Evolutionary conservation across 805 yeast genomes (phyloP).

Genomic region (Kluyveromyces dobzhanskii): DNA sequence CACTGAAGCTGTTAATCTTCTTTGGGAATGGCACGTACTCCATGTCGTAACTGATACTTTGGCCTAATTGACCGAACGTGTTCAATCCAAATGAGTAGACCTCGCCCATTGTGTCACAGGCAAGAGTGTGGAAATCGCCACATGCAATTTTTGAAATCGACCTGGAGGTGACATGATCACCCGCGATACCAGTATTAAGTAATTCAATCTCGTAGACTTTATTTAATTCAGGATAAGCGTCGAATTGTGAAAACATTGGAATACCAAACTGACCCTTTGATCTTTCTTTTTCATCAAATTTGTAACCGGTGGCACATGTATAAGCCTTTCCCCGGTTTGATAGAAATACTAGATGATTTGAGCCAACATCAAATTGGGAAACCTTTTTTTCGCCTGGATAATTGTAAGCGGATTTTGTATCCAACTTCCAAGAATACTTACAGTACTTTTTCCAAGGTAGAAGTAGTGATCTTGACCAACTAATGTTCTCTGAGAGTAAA

Average conservation of each 20-base stretch:
- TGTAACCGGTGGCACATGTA: conserved; percentile 50
- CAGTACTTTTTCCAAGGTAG: conserved; percentile 20
- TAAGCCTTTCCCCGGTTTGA: conserved; percentile 54
- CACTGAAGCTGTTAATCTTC: conserved; percentile 34
- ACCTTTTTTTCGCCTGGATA: conserved; percentile 42
- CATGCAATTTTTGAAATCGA: conserved; percentile 53
- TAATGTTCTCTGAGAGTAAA: conserved; percentile 1
- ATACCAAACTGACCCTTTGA: conserved; percentile 79
- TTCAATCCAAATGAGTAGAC: conserved; percentile 87
- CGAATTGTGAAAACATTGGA: conserved; percentile 62
- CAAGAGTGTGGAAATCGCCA: conserved; percentile 69
- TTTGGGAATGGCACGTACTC: conserved; percentile 68
- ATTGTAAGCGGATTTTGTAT: conserved; percentile 15
- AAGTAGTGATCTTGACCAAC: conserved; percentile 13
- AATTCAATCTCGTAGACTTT: conserved; percentile 38
- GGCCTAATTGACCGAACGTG: conserved; percentile 76
- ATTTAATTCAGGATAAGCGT: conserved; percentile 41
- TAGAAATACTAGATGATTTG: conserved; percentile 57
- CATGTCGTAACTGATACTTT: conserved; percentile 53
- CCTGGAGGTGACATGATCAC: conserved; percentile 29
- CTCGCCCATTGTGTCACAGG: conserved; percentile 54
- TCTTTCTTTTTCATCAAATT: conserved; percentile 27
- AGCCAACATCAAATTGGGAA: conserved; percentile 49
- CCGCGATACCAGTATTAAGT: conserved; percentile 18
- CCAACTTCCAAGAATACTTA: conserved; percentile 16